Evolutionary conservation across 768 basidiomycete genomes (phyloP), one percentile per base, ranked within the genome.

Genomic region (Boletus reticuloceps): DNA sequence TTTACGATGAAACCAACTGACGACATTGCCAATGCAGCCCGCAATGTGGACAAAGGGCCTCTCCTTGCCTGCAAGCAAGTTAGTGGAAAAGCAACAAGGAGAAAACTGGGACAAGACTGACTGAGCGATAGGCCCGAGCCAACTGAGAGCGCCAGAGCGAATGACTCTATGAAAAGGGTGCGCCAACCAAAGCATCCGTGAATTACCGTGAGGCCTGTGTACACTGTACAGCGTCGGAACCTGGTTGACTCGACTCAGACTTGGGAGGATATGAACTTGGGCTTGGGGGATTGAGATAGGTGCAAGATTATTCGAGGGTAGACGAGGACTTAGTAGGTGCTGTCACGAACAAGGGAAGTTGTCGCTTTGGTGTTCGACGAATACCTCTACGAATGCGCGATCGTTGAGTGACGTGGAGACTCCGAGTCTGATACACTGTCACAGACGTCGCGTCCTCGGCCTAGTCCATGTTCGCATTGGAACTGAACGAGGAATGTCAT

Each of bases 131-230:
- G 77, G 0, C 97, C 97, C 0, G 93, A 94, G 4, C 91, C 95
- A 20, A 98, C 95, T 5, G 91, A 89, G 2, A 99, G 77, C 0
- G 94, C 85, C 51, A 99, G 72, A 11, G 95, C 96, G 22, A 96
- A 79, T 7, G 89, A 81, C 69, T 98, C 98, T 5, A 90, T 93
- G 69, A 94, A 86, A 44, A 99, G 74, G 0, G 89, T 91, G 56
- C 94, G 86, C 25, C 79, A 87, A 22, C 97, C 97, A 37, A 99
- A 86, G 69, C 96, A 99, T 17, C 97, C 97, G 57, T 97, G 93
- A 53, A 99, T 97, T 25, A 98, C 95, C 25, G 25, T 27, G 65
- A 97, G 98, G 37, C 95, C 94, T 84, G 22, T 38, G 29, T 1
- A 5, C 19, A 27, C 25, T 27, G 25, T 27, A 27, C 25, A 27